Evolutionary conservation across 768 basidiomycete genomes (phyloP).

Genomic region (Ramaria sp.): DNA sequence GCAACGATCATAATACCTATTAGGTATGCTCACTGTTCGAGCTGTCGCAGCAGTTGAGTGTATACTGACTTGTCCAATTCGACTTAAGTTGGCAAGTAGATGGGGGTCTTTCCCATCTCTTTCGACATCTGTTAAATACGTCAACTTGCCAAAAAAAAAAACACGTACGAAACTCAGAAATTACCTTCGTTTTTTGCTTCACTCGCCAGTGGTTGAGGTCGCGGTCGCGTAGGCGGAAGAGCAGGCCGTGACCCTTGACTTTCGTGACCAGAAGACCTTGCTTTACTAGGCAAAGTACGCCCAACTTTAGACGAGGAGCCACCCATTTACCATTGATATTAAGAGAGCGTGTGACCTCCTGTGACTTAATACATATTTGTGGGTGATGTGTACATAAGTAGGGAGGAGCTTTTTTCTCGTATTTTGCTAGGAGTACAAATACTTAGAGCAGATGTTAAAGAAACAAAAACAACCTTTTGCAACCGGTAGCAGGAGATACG

Average conservation of each 20-base stretch:
- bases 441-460: slow-evolving; percentile 2
- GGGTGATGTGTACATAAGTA: background rate
- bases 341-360: background rate
- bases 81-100: slow-evolving; percentile 52
- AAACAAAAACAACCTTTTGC: slow-evolving; percentile 8
- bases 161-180: background rate
- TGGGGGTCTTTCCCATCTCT: slow-evolving; percentile 63
- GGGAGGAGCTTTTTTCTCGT: background rate
- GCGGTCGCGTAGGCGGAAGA: slow-evolving; percentile 4
- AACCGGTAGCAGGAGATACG: slow-evolving; percentile 3
- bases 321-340: slow-evolving; percentile 36
- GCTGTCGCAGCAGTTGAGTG: slow-evolving; percentile 34
- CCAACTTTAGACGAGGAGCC: slow-evolving; percentile 47
- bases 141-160: background rate
- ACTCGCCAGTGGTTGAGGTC: slow-evolving; percentile 31
- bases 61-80: slow-evolving; percentile 60
- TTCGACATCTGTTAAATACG: slow-evolving; percentile 37
- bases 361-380: background rate
- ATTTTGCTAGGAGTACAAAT: slow-evolving; percentile 8
- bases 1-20: background rate
- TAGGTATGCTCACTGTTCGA: slow-evolving; percentile 30
- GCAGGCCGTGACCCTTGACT: slow-evolving; percentile 29
- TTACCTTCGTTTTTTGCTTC: slow-evolving; percentile 43
- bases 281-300: slow-evolving; percentile 41
- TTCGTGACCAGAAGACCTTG: slow-evolving; percentile 35